Percentiles rank a stretch among this genome's conserved stretches.
Conservation (phyloP, 2,329 filamentous ascomycete genomes). For the Leptographium radiaticola region DNA sequence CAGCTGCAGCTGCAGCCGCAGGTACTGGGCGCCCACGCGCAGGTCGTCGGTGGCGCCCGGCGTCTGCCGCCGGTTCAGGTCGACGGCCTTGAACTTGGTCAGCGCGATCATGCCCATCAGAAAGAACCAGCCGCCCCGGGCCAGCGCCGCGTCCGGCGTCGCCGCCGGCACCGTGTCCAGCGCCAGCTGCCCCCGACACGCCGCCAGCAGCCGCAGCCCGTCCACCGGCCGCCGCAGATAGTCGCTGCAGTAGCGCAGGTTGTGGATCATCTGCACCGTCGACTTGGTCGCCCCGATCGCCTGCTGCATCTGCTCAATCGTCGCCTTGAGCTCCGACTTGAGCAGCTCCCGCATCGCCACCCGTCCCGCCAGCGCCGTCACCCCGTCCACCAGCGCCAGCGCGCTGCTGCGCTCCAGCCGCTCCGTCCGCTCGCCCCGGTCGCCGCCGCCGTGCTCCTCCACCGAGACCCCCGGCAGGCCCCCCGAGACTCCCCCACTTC, state of each 20-base stretch:
- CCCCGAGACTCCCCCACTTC: too few species aligned
- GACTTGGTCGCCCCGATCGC: constrained; percentile 70
- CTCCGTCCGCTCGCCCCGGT: constrained; percentile 50
- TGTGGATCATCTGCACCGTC: constrained; percentile 71
- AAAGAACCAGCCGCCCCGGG: constrained; percentile 83
- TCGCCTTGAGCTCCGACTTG: constrained; percentile 79
- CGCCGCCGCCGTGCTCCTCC: constrained; percentile 61
- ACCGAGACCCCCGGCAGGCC: constrained; percentile 43
- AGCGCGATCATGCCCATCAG: constrained; percentile 78
- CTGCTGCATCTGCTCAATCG: constrained; percentile 87
- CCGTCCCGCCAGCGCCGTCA: constrained; percentile 67
- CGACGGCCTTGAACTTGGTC: constrained; percentile 64
- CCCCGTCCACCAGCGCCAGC: constrained; percentile 67
- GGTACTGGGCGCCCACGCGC: constrained; percentile 66
- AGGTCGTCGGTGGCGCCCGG: constrained; percentile 74
- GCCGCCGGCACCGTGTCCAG: constrained; percentile 60
- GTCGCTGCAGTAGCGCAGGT: constrained; percentile 68
- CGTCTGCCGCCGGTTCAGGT: constrained; percentile 59
- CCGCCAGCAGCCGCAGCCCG: constrained; percentile 64
- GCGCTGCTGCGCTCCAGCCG: constrained; percentile 70
- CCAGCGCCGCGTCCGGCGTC: constrained; percentile 55
- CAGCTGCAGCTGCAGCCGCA: constrained; percentile 72
- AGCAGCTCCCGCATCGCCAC: constrained; percentile 84
- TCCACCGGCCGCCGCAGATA: constrained; percentile 77
- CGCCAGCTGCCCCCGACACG: constrained; percentile 64